Percentiles rank a stretch among this genome's conserved stretches.
phyloP scores from a whole-genome alignment of 2,329 filamentous ascomycete genomes.

The Ophiostoma piceae region DNA sequence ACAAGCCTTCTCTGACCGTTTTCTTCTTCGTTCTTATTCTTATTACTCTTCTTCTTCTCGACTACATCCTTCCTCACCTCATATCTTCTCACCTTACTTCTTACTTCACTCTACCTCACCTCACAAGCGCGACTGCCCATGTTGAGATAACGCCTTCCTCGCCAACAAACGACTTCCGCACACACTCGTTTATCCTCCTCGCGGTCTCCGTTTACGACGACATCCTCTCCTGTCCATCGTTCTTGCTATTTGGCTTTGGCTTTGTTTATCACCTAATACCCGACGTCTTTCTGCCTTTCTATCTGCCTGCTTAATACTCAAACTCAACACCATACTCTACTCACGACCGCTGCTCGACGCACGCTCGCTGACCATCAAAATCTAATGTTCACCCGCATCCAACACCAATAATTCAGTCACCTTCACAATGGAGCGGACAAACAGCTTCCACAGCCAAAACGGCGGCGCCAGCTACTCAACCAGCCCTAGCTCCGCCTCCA shows the following conservation, averaged over 20 bases:
- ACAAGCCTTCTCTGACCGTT: background rate
- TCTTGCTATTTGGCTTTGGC: background rate
- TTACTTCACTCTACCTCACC: background rate
- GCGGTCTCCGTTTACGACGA: constrained; percentile 8
- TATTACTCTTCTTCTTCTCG: background rate
- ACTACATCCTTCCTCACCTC: background rate
- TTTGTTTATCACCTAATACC: constrained; percentile 4
- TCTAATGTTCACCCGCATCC: constrained; percentile 17
- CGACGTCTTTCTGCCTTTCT: background rate
- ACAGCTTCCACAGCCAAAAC: constrained; percentile 19
- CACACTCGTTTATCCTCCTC: constrained; percentile 3
- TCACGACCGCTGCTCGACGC: background rate
- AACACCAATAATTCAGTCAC: background rate
- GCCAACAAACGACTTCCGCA: constrained; percentile 11
- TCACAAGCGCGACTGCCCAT: background rate
- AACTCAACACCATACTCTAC: no score
- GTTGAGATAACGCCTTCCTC: constrained; percentile 10
- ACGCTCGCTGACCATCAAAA: background rate
- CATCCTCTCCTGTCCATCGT: background rate
- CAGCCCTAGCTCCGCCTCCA: constrained; percentile 22
- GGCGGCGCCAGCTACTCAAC: constrained; percentile 24
- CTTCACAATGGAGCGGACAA: constrained; percentile 22
- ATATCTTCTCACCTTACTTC: background rate
- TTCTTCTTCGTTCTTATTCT: background rate
- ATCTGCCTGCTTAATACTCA: background rate